phyloP scores from a whole-genome alignment of 257 asterid species.

The Solanum gracilifrons region DNA sequence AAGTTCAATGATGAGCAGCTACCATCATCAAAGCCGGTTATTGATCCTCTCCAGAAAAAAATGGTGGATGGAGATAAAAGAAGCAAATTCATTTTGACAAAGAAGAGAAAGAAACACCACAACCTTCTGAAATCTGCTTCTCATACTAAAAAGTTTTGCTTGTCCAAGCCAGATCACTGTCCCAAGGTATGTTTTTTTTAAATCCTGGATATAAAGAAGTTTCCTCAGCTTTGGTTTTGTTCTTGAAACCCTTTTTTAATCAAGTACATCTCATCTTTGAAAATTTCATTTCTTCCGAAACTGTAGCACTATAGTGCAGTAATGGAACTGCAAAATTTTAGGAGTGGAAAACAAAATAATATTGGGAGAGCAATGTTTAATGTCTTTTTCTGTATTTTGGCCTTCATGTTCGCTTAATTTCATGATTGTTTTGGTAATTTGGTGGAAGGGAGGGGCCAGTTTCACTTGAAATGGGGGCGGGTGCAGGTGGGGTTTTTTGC shows the following conservation, averaged over 20 bases:
- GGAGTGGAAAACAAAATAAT: neutral
- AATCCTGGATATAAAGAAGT: neutral
- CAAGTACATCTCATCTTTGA: neutral
- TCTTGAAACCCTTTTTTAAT: neutral
- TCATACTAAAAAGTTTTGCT: constrained; percentile 23
- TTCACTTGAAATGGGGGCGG: neutral
- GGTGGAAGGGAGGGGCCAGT: neutral
- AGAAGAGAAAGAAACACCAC: constrained; percentile 41
- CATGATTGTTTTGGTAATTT: neutral
- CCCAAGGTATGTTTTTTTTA: constrained; percentile 22
- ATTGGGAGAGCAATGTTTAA: neutral
- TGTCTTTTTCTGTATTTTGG: neutral
- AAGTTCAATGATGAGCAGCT: constrained; percentile 32
- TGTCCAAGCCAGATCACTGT: constrained; percentile 9
- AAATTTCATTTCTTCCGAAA: neutral
- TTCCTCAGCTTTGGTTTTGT: neutral
- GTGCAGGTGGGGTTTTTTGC: neutral
- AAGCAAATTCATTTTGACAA: constrained; percentile 22
- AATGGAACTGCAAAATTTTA: neutral
- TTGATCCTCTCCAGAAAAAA: constrained; percentile 23
- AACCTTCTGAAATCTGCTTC: constrained; percentile 34
- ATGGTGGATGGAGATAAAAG: constrained; percentile 27
- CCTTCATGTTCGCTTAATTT: neutral
- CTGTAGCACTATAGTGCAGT: neutral
- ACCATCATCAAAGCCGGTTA: constrained; percentile 8